A percentile compares a stretch with the other conserved stretches of the same genome.
Evolutionary conservation across 2,329 filamentous ascomycete species (phyloP).

Genomic region (Cytospora paraplurivora): DNA sequence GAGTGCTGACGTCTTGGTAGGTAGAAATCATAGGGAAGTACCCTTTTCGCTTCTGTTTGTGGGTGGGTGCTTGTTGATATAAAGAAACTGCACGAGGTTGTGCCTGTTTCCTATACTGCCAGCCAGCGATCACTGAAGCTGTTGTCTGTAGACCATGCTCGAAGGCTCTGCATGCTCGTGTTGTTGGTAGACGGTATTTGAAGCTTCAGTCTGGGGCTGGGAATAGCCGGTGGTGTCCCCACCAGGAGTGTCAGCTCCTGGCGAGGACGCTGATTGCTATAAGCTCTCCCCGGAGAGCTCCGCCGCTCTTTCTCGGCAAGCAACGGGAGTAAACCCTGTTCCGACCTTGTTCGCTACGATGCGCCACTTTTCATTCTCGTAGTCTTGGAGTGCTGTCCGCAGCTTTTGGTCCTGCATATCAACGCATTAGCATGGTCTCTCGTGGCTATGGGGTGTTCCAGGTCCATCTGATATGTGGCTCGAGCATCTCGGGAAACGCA

Average conservation of each 20-base stretch:
- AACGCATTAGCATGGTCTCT: conserved; percentile 6
- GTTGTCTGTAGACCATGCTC: conserved; percentile 41
- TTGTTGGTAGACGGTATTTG: conserved; percentile 23
- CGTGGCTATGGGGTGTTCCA: not conserved
- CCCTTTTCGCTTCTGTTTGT: not conserved
- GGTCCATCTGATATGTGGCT: not conserved
- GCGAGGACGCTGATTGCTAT: conserved; percentile 59
- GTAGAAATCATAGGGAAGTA: not conserved
- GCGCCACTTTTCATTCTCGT: conserved; percentile 91
- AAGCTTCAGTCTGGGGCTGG: conserved; percentile 33
- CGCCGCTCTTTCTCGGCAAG: conserved; percentile 79
- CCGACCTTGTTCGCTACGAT: conserved; percentile 90
- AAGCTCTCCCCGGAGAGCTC: conserved; percentile 59
- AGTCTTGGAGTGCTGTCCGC: conserved; percentile 75
- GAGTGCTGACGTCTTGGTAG: not conserved
- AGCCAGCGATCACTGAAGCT: conserved; percentile 38
- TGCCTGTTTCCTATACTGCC: not conserved
- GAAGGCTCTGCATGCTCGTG: conserved; percentile 22
- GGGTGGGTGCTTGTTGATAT: not conserved
- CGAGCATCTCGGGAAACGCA: conserved; percentile 49
- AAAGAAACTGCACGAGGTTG: not conserved
- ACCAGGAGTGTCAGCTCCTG: conserved; percentile 48
- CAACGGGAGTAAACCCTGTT: conserved; percentile 82
- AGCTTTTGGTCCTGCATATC: conserved; percentile 70
- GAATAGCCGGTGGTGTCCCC: conserved; percentile 50